A percentile compares a stretch with the other conserved stretches of the same genome.
These are phyloP conservation scores for Scolecobasidium constrictum DNA, from an alignment of 2,329 filamentous ascomycete genomes.

Conservation along the genomic window DNA sequence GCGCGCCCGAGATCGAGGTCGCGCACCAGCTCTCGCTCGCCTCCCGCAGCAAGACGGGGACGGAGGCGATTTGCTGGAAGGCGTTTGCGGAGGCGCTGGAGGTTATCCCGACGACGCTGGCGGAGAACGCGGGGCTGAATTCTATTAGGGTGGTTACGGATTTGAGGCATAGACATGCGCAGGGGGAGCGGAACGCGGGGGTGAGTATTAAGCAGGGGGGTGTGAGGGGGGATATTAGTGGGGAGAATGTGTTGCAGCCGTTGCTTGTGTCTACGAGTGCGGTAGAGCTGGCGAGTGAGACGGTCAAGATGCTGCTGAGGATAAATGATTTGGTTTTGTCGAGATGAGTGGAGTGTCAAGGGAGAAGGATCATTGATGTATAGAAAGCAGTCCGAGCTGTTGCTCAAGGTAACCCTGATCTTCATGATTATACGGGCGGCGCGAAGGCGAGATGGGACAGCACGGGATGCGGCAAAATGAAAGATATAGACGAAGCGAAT, in stretches of 20 bases:
- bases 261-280: conserved; percentile 94
- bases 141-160: conserved; percentile 98
- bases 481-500: no score
- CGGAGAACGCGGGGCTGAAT: conserved; percentile 95
- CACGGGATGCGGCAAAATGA: no score
- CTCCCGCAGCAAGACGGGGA: conserved; percentile 73
- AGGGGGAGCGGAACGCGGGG: conserved; percentile 90
- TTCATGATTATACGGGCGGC: no score
- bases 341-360: background rate
- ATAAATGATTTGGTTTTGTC: conserved; percentile 54
- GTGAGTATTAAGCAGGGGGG: conserved; percentile 97
- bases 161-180: conserved; percentile 83
- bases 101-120: conserved; percentile 90
- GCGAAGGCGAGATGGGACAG: no score
- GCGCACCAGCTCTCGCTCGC: conserved; percentile 75
- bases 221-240: conserved; percentile 91
- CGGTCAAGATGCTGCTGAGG: conserved; percentile 85
- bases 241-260: conserved; percentile 94
- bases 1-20: conserved; percentile 93
- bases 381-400: no score
- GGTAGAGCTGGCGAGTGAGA: conserved; percentile 93
- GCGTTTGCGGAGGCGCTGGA: conserved; percentile 97
- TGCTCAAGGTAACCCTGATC: no score
- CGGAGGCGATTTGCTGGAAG: conserved; percentile 97
- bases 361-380: background rate